A percentile compares a stretch with the other conserved stretches of the same genome.
Evolutionary conservation across 805 yeast species (phyloP).

Genomic region (Yarrowia yakushimensis): DNA sequence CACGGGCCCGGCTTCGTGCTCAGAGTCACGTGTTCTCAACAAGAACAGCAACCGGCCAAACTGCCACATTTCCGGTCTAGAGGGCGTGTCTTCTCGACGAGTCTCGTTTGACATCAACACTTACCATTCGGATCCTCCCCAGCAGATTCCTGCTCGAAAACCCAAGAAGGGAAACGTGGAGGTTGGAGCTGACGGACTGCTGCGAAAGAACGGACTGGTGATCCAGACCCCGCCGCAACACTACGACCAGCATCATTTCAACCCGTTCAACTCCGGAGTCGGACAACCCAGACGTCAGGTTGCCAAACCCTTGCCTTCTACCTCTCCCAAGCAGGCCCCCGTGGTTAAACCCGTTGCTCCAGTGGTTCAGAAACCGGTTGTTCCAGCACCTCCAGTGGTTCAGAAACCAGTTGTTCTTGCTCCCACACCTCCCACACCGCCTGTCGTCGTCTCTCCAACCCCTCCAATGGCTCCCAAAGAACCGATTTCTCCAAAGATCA

Average conservation of each 20-base stretch:
- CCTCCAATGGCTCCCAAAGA: neutral
- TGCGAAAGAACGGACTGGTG: slow-evolving; percentile 6
- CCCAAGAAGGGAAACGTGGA: slow-evolving; percentile 77
- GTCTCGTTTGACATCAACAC: slow-evolving; percentile 77
- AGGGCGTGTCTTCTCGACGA: slow-evolving; percentile 46
- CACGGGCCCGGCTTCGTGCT: neutral
- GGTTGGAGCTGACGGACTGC: slow-evolving; percentile 35
- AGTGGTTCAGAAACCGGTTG: neutral
- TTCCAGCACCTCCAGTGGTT: neutral
- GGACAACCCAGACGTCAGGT: neutral
- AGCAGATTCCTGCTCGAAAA: slow-evolving; percentile 82
- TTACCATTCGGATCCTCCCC: slow-evolving; percentile 80
- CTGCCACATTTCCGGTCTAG: slow-evolving; percentile 19
- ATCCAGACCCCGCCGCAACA: neutral
- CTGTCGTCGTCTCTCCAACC: too few relatives aligned
- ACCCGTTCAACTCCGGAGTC: slow-evolving; percentile 19
- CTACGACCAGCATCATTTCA: slow-evolving; percentile 2
- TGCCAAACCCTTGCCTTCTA: neutral
- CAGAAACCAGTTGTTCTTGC: neutral
- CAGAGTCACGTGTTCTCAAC: neutral
- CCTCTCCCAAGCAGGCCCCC: neutral
- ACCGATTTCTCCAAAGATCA: too few relatives aligned
- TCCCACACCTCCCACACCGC: too few relatives aligned
- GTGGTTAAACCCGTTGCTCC: too few relatives aligned
- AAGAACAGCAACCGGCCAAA: neutral